phyloP scores from a whole-genome alignment of 73 alveolate species.

The Tetrahymena thermophila region DNA sequence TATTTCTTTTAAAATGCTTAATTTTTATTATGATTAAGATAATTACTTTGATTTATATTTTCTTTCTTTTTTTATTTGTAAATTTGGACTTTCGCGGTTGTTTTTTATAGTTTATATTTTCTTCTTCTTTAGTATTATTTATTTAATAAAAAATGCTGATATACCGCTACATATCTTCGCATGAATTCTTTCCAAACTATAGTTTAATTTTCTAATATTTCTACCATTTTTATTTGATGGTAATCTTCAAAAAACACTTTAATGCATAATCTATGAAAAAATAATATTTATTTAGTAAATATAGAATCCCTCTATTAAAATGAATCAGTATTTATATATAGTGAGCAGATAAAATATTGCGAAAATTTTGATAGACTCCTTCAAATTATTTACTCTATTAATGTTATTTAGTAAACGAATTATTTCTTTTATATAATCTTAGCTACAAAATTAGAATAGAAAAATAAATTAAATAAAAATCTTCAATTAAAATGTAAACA shows the following conservation, averaged over 20 bases:
- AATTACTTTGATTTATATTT: background rate
- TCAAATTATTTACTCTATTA: background rate
- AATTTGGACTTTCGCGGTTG: conserved; percentile 4
- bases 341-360: background rate
- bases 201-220: too few species aligned
- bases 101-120: background rate
- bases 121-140: background rate
- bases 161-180: background rate
- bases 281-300: too few species aligned
- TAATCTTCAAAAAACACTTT: background rate
- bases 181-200: background rate
- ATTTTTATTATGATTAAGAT: background rate
- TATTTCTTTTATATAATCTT: background rate
- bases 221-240: background rate
- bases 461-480: too few species aligned
- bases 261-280: background rate
- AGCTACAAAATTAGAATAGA: background rate
- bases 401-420: too few species aligned
- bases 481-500: too few species aligned
- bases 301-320: background rate
- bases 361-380: background rate
- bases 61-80: background rate
- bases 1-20: background rate
- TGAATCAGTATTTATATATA: background rate
- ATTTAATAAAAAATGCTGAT: background rate